These are phyloP conservation scores for Binderoboletus segoi DNA, from an alignment of 1,284 basidiomycete species.

Conservation along the genomic window DNA sequence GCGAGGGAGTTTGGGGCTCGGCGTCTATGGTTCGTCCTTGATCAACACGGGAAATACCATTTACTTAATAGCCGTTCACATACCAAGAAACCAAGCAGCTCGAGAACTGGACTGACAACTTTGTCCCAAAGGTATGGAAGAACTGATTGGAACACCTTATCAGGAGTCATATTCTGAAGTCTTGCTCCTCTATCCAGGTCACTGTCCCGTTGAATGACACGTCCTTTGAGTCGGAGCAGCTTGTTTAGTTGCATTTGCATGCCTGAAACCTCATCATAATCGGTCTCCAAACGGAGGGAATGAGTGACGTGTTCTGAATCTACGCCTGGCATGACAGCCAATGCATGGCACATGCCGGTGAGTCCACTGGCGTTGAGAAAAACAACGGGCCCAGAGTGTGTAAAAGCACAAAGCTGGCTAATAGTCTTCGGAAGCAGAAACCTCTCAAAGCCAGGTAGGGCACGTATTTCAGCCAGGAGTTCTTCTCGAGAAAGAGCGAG, in stretches of 20 bases:
- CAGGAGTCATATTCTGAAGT: neutral
- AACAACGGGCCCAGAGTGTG: neutral
- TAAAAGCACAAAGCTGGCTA: neutral
- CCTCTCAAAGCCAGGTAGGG: constrained; percentile 3
- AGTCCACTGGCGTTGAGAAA: neutral
- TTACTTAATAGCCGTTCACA: neutral
- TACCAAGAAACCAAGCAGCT: constrained; percentile 7
- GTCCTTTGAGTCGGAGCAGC: neutral
- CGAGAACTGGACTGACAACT: constrained; percentile 6
- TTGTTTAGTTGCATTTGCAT: neutral
- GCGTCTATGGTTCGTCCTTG: neutral
- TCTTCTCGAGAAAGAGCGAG: neutral
- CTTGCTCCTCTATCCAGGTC: neutral
- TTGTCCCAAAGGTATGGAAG: constrained; percentile 5
- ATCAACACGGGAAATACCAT: neutral
- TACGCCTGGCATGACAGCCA: neutral
- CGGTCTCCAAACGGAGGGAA: neutral
- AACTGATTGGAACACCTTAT: neutral
- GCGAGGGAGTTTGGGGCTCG: neutral
- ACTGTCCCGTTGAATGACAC: neutral
- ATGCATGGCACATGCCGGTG: neutral
- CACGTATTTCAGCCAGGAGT: neutral
- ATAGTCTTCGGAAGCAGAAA: constrained; percentile 1
- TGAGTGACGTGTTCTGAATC: neutral
- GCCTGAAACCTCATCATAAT: neutral